Percentiles rank a stretch among this genome's conserved stretches.
phyloP scores from a whole-genome alignment of 1,284 basidiomycete genomes.

The Sporisorium graminicola region DNA sequence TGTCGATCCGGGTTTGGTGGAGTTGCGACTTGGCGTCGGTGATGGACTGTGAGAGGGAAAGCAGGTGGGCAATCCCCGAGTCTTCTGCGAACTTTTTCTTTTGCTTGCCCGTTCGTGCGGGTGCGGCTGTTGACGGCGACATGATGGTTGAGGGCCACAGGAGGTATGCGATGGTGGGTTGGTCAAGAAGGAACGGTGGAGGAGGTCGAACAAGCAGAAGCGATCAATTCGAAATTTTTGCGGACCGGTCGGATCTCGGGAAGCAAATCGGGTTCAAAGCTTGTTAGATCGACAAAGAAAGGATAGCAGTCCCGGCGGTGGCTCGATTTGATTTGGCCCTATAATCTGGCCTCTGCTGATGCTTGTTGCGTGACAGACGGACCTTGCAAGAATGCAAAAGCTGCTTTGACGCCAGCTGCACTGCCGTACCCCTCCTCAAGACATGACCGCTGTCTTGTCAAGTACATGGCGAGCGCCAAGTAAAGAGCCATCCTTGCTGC shows the following conservation, averaged over 20 bases:
- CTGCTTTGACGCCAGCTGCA: too few relatives aligned
- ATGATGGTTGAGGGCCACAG: neutral
- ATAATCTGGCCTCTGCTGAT: neutral
- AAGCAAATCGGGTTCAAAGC: neutral
- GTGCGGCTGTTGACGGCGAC: neutral
- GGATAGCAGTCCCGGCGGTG: neutral
- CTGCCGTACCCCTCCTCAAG: too few relatives aligned
- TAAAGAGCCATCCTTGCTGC: too few relatives aligned
- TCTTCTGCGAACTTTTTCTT: slow-evolving; percentile 41
- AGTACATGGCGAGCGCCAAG: too few relatives aligned
- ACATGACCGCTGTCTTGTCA: too few relatives aligned
- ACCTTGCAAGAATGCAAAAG: too few relatives aligned
- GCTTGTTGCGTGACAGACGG: too few relatives aligned
- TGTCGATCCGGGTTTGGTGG: slow-evolving; percentile 14
- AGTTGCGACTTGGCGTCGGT: slow-evolving; percentile 15
- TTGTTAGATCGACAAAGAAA: neutral
- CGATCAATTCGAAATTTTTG: slow-evolving; percentile 15
- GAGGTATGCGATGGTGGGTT: neutral
- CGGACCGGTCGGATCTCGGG: slow-evolving; percentile 4
- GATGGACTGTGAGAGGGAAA: slow-evolving; percentile 43
- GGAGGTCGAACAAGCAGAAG: neutral
- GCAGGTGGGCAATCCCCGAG: slow-evolving; percentile 32
- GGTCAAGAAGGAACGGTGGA: neutral
- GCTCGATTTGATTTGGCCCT: neutral
- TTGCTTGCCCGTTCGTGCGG: slow-evolving; percentile 10